Conservation (phyloP, 805 yeast genomes). For the Wickerhamomyces ciferrii region DNA sequence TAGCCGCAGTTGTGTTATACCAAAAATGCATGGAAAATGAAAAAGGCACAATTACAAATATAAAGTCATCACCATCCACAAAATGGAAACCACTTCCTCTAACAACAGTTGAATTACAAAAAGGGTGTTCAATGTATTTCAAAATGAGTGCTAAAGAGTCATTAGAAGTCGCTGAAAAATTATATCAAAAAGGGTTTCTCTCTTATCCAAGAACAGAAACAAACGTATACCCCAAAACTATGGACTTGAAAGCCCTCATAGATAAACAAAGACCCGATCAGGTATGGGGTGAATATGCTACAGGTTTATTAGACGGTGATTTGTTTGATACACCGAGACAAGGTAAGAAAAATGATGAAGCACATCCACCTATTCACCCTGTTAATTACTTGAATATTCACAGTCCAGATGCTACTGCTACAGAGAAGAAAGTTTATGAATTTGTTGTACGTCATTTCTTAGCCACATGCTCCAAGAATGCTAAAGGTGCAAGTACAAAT, state of each 20-base stretch:
- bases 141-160: constrained; percentile 78
- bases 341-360: constrained; percentile 86
- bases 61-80: constrained; percentile 58
- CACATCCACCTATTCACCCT: constrained; percentile 99
- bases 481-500: constrained; percentile 66
- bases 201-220: constrained; percentile 99
- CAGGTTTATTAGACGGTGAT: constrained; percentile 28
- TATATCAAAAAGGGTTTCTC: constrained; percentile 80
- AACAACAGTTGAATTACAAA: constrained; percentile 92
- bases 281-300: constrained; percentile 74
- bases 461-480: constrained; percentile 91
- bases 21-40: constrained; percentile 56
- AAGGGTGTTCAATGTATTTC: constrained; percentile 70
- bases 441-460: constrained; percentile 80
- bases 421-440: constrained; percentile 74
- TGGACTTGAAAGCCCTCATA: constrained; percentile 64
- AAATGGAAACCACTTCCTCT: constrained; percentile 85
- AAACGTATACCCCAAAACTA: constrained; percentile 70
- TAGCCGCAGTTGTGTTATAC: constrained; percentile 57
- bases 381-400: constrained; percentile 35
- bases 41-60: constrained; percentile 43
- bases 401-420: constrained; percentile 25
- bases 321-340: constrained; percentile 63
- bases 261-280: constrained; percentile 49
- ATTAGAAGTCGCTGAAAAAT: constrained; percentile 71